These are phyloP conservation scores for Fusarium sp. DNA, from an alignment of 2,329 filamentous ascomycete species.

Conservation along the genomic window DNA sequence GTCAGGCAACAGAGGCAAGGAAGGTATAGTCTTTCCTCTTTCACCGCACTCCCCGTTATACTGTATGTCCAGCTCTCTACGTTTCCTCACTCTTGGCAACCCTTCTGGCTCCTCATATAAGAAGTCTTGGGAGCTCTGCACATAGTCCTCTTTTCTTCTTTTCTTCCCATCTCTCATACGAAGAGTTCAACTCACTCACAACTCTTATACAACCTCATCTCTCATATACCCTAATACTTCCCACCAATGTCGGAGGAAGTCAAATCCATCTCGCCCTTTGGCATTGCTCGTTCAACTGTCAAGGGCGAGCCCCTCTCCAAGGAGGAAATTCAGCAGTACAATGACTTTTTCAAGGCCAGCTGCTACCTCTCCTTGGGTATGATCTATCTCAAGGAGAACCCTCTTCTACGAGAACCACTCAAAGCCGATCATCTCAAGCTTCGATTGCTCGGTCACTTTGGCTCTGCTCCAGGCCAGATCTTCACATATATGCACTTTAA, in stretches of 20 bases:
- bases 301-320: slow-evolving; percentile 69
- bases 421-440: slow-evolving; percentile 77
- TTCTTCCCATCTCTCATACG: slow-evolving; percentile 40
- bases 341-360: slow-evolving; percentile 79
- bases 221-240: slow-evolving; percentile 25
- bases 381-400: slow-evolving; percentile 82
- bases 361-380: slow-evolving; percentile 82
- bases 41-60: slow-evolving; percentile 39
- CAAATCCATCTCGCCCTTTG: slow-evolving; percentile 72
- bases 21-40: slow-evolving; percentile 10
- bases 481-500: slow-evolving; percentile 88
- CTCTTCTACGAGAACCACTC: slow-evolving; percentile 75
- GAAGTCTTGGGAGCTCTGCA: slow-evolving; percentile 32
- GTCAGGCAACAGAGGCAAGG: slow-evolving; percentile 5
- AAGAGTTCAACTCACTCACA: slow-evolving; percentile 38
- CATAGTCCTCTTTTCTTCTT: slow-evolving; percentile 16
- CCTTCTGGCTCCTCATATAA: slow-evolving; percentile 39
- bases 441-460: slow-evolving; percentile 81
- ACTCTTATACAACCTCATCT: slow-evolving; percentile 26
- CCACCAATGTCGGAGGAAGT: slow-evolving; percentile 53
- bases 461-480: slow-evolving; percentile 81
- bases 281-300: slow-evolving; percentile 72
- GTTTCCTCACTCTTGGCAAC: slow-evolving; percentile 29
- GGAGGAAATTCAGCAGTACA: slow-evolving; percentile 75
- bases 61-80: slow-evolving; percentile 29